Evolutionary conservation across 805 yeast genomes (phyloP).

Genomic region (Candida nitratophila): DNA sequence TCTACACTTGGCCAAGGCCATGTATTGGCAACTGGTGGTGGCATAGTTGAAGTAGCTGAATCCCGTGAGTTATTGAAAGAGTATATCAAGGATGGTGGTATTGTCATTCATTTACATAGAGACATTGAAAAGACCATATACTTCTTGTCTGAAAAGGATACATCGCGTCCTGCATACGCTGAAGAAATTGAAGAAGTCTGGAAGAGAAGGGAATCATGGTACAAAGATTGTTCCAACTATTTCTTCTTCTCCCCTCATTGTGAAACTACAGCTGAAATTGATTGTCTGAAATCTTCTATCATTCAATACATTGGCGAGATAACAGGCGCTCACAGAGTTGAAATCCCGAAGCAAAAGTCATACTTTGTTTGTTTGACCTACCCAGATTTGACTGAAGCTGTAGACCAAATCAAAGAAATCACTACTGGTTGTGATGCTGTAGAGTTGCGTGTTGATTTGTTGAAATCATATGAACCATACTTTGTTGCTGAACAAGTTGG

Average conservation of each 20-base stretch:
- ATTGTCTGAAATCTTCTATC: conserved; percentile 51
- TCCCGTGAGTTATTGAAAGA: conserved; percentile 58
- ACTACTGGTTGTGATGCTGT: conserved; percentile 73
- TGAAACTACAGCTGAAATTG: conserved; percentile 43
- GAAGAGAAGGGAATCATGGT: conserved; percentile 74
- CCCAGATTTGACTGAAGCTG: conserved; percentile 44
- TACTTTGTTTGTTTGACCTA: conserved; percentile 68
- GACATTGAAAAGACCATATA: conserved; percentile 72
- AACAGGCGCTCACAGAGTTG: conserved; percentile 41
- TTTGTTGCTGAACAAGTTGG: conserved; percentile 74
- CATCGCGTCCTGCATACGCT: conserved; percentile 79
- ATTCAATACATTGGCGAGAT: conserved; percentile 50
- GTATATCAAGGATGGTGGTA: conserved; percentile 54
- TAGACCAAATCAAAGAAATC: conserved; percentile 42
- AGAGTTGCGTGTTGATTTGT: conserved; percentile 73
- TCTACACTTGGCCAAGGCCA: conserved; percentile 36
- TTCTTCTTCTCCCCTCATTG: conserved; percentile 76
- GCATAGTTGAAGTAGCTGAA: conserved; percentile 73
- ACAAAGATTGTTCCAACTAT: conserved; percentile 71
- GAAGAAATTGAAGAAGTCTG: conserved; percentile 81
- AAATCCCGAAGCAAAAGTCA: conserved; percentile 44
- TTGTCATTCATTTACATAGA: conserved; percentile 87
- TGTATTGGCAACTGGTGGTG: conserved; percentile 94
- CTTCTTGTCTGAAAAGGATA: conserved; percentile 64
- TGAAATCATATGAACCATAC: conserved; percentile 40